Conservation (phyloP, 805 yeast genomes). For the Lipomyces oligophaga region DNA sequence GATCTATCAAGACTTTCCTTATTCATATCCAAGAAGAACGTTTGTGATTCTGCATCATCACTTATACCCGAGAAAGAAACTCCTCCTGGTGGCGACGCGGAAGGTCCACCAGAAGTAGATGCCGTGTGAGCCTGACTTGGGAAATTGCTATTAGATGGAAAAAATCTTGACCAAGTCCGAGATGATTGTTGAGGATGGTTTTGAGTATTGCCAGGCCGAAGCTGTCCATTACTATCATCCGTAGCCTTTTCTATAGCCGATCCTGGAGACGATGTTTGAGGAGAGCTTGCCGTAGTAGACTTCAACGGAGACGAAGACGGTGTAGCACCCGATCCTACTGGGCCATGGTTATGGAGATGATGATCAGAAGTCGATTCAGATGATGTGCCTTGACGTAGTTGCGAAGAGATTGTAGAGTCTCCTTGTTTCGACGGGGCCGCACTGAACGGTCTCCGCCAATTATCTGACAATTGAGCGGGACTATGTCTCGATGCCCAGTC, state of each 20-base stretch:
- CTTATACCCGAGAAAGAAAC: not conserved
- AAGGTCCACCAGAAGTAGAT: no score
- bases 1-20: no score
- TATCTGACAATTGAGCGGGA: slow-evolving; percentile 22
- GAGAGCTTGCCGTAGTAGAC: not conserved
- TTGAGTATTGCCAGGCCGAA: no score
- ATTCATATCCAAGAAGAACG: slow-evolving; percentile 2
- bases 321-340: slow-evolving; percentile 10
- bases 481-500: no score
- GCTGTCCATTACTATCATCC: slow-evolving; percentile 3
- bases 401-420: no score
- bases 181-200: slow-evolving; percentile 12
- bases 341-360: no score
- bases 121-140: no score
- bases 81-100: slow-evolving; percentile 10
- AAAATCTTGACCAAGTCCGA: slow-evolving; percentile 21
- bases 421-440: no score
- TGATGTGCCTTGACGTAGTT: no score
- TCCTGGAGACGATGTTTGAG: slow-evolving; percentile 14
- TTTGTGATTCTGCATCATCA: slow-evolving; percentile 2
- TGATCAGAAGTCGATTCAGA: no score
- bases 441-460: slow-evolving; percentile 25
- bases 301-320: slow-evolving; percentile 17
- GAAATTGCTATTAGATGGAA: slow-evolving; percentile 20
- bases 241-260: not conserved